These are phyloP conservation scores for Fagopyrum esculentum DNA, from an alignment of 148 eudicot species.

Conservation along the genomic window DNA sequence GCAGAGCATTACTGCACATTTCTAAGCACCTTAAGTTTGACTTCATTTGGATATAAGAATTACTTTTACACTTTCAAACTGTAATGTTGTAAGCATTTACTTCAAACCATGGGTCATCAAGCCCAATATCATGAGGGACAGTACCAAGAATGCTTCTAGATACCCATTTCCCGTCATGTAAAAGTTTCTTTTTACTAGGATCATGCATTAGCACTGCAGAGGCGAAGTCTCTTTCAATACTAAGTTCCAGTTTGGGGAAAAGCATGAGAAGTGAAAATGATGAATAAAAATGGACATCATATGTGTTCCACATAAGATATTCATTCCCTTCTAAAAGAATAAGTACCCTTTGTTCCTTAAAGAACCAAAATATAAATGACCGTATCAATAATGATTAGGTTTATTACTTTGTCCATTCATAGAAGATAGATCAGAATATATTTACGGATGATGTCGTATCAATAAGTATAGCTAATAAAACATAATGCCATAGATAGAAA, in stretches of 20 bases:
- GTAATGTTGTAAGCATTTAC: constrained; percentile 71
- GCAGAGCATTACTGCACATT: too few species aligned
- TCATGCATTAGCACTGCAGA: constrained; percentile 93
- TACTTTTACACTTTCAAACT: too few species aligned
- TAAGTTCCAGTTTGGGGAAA: constrained; percentile 84
- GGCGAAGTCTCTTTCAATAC: constrained; percentile 91
- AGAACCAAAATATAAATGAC: not conserved
- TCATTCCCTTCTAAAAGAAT: constrained; percentile 63
- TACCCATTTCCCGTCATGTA: constrained; percentile 67
- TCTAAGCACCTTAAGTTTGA: too few species aligned
- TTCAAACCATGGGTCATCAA: constrained; percentile 93
- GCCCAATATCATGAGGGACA: constrained; percentile 95
- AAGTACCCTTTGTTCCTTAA: not conserved
- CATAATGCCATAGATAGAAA: constrained; percentile 1
- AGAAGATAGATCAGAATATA: not conserved
- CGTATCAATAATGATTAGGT: constrained; percentile 1
- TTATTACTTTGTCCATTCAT: not conserved
- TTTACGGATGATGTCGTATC: not conserved
- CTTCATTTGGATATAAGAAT: too few species aligned
- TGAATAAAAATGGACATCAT: constrained; percentile 94
- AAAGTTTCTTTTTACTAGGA: constrained; percentile 56
- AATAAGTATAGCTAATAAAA: not conserved
- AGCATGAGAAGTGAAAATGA: constrained; percentile 75
- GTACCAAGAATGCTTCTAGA: constrained; percentile 84
- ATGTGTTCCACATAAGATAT: constrained; percentile 94